These are phyloP conservation scores for Erythrobasidium hasegawianum DNA, from an alignment of 1,284 basidiomycete genomes.

Conservation along the genomic window DNA sequence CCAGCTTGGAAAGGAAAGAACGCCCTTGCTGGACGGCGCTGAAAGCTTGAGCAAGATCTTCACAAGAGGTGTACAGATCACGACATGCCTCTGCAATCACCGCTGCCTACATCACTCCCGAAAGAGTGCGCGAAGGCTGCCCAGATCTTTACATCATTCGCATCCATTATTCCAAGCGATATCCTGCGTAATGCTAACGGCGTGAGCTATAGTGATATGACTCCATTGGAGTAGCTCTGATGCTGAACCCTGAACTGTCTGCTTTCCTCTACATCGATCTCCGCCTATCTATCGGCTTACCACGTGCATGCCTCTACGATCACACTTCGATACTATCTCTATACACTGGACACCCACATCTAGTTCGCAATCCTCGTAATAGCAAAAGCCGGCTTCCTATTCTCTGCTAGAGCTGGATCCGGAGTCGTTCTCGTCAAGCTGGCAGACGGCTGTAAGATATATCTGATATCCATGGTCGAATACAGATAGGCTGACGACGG, in stretches of 20 bases:
- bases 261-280: background rate
- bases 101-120: slow-evolving; percentile 51
- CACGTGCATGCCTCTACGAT: too few relatives aligned
- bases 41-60: too few relatives aligned
- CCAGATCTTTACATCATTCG: slow-evolving; percentile 48
- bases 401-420: slow-evolving; percentile 67
- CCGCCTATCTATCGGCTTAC: background rate
- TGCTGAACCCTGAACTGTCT: background rate
- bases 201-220: slow-evolving; percentile 64
- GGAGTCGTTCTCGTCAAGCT: slow-evolving; percentile 87
- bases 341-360: too few relatives aligned
- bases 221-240: background rate
- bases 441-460: slow-evolving; percentile 64
- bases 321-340: too few relatives aligned
- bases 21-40: too few relatives aligned
- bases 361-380: slow-evolving; percentile 43
- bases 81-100: slow-evolving; percentile 34
- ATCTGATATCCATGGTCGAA: background rate
- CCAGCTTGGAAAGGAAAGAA: too few relatives aligned
- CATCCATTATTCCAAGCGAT: slow-evolving; percentile 53
- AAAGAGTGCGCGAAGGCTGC: slow-evolving; percentile 57
- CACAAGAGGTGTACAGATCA: too few relatives aligned
- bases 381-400: slow-evolving; percentile 56
- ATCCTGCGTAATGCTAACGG: slow-evolving; percentile 69
- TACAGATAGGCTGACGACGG: background rate